Conservation (phyloP, 73 alveolate genomes). For the Durusdinium trenchii region DNA sequence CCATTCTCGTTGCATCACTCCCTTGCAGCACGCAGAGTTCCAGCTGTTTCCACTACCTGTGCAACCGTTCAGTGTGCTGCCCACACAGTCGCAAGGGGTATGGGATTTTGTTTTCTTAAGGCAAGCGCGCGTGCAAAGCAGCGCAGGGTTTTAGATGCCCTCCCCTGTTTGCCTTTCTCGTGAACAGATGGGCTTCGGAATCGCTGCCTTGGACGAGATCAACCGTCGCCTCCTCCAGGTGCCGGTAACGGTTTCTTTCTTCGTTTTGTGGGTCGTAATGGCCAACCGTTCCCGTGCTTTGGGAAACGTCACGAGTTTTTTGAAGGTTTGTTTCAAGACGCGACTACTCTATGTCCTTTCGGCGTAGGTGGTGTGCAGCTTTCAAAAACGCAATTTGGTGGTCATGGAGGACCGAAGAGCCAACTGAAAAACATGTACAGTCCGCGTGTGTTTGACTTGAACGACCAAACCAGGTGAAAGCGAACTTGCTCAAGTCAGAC, state of each 20-base stretch:
- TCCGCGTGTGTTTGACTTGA: neutral
- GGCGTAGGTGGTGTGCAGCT: neutral
- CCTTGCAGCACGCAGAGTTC: no score
- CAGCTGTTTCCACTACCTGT: no score
- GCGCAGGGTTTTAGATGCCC: no score
- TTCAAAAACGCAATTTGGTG: conserved; percentile 51
- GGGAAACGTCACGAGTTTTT: no score
- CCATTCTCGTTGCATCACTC: no score
- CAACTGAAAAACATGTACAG: neutral
- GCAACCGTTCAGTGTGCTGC: no score
- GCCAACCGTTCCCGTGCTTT: neutral
- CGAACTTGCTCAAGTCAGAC: conserved; percentile 47
- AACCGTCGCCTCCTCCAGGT: conserved; percentile 59
- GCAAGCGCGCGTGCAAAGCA: no score
- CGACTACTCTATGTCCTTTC: neutral
- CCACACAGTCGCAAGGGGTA: no score
- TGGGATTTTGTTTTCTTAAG: no score
- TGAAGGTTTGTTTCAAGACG: neutral
- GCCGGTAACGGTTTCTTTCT: neutral
- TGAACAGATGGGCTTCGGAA: conserved; percentile 90
- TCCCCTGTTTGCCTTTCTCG: no score
- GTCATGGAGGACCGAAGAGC: conserved; percentile 82
- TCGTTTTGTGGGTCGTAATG: neutral
- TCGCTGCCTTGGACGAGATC: conserved; percentile 68
- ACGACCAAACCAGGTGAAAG: conserved; percentile 8